Base-by-base conservation (phyloP, 2,329 filamentous ascomycete genomes). In the Samsoniella hepiali region DNA sequence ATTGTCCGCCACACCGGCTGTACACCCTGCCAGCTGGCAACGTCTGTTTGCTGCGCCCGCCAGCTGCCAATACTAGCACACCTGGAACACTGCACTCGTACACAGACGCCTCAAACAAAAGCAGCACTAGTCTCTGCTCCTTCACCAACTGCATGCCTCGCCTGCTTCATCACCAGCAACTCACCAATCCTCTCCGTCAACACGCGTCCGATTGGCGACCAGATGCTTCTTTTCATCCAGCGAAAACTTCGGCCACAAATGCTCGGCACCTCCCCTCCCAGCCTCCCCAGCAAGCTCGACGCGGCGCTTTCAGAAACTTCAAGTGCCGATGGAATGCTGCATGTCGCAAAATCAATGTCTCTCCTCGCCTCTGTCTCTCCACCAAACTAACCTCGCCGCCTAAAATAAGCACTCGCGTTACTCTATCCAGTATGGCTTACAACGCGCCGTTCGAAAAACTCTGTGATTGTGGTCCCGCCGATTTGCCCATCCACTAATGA, bases 301-400 rank as follows among this genome's bases (percentile, higher is more conserved):
- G 54, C 54, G 38, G 34, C n/a, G 29, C 29, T 51, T 13, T 17
- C 50, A 54, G 8, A 53, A 27, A 31, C 7, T 53, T 22, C 22
- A 22, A 22, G 8, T 29, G 4, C 47, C 31, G 50, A 22, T 51
- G 58, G 47, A 53, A 60, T 58, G 56, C 40, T 58, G 42, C 56
- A 58, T 60, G 58, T 60, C 58, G 45, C 47, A 60, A 60, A 60
- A 47, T 47, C 58, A 60, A 42, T 47, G 40, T 45, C 40, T 47
- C 51, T 36, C 51, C 17, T 22, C 47, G 47, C 58, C 22, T 42
- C 22, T 40, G 57, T 40, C 57, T 50, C 57, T 50, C 44, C 57
- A 59, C 57, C 34, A 29, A 7, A 32, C 29, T n/a, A 34, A 38
- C 54, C n/a, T 57, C 15, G 42, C 17, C 56, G 34, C 56, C 44